Evolutionary conservation across 768 basidiomycete species (phyloP), one percentile per base, ranked within the genome.

Genomic region (Naematelia aurantialba): DNA sequence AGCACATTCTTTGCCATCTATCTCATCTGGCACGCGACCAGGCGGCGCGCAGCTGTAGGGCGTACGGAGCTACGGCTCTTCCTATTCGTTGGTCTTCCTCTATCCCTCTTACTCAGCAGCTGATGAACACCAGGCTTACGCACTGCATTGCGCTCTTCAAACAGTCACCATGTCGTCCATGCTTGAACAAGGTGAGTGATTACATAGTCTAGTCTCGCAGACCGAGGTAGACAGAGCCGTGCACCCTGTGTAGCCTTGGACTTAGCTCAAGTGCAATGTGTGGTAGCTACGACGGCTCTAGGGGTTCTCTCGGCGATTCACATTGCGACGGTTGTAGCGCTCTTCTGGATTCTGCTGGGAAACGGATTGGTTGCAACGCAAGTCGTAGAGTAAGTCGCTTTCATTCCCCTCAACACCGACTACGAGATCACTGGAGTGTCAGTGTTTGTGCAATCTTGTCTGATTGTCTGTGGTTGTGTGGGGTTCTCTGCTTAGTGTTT

Each of bases 11-110:
- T 89, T 67, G 86, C 81, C 14, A 69, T 90, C 51, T 87, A 87
- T 69, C 78, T 91, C 60, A 46, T 89, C 26, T 70, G 87, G 66
- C 78, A 84, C 48, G 83, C 85, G 13, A 81, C 82, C 56, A 79
- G 85, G 52, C 79, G 94, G 55, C 87, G 85, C 68, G 94, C 93
- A 11, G 94, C 94, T 17, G 94, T 97, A 34, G 93, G 91, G 0
- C 58, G 79, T 54, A 31, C 67, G 26, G 80, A 80, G 60, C 65
- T 79, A 25, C 57, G 68, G 2, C 53, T 72, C 25, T 62, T 80
- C 24, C 71, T 79, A 27, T 56, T 48, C 63, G 65, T 51, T 31
- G 26, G 27, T n/a, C 42, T 5, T 51, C 45, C 17, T 31, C 67
- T 39, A 21, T 22, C 31, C 24, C 13, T 53, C 19, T 44, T 52